These are phyloP conservation scores for Westerdykella ornata DNA, from an alignment of 2,329 filamentous ascomycete species.

Conservation along the genomic window DNA sequence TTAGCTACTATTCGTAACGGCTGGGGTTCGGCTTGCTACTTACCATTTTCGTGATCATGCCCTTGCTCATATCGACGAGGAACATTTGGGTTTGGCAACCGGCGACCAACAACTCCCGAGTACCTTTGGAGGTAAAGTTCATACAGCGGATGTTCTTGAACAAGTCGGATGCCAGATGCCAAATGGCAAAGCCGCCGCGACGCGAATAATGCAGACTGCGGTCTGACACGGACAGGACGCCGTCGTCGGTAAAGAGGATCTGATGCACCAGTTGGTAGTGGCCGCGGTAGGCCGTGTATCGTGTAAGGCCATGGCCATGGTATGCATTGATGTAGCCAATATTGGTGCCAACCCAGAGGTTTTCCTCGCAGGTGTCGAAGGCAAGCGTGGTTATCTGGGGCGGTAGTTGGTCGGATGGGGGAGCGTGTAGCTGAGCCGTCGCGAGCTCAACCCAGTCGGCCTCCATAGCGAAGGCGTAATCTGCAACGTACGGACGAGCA, in stretches of 20 bases:
- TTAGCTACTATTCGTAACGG: conserved; percentile 41
- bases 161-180: conserved; percentile 58
- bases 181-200: conserved; percentile 73
- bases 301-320: conserved; percentile 74
- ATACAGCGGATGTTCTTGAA: conserved; percentile 90
- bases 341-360: conserved; percentile 90
- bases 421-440: conserved; percentile 73
- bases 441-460: conserved; percentile 60
- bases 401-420: conserved; percentile 58
- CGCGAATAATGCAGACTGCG: conserved; percentile 84
- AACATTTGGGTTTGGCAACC: conserved; percentile 85
- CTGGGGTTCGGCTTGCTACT: conserved; percentile 3
- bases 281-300: conserved; percentile 84
- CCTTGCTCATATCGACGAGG: conserved; percentile 58
- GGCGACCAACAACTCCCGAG: conserved; percentile 76
- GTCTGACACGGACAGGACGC: conserved; percentile 76
- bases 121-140: conserved; percentile 85
- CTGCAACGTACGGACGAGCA: too few relatives aligned
- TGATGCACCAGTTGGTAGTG: conserved; percentile 71
- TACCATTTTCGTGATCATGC: conserved; percentile 39
- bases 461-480: conserved; percentile 39
- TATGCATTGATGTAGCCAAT: conserved; percentile 86
- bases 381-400: conserved; percentile 72
- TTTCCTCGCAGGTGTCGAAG: conserved; percentile 83
- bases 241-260: conserved; percentile 83